Base-by-base conservation (phyloP, 208 protist genomes). In the Leptomonas pyrrhocoris region DNA sequence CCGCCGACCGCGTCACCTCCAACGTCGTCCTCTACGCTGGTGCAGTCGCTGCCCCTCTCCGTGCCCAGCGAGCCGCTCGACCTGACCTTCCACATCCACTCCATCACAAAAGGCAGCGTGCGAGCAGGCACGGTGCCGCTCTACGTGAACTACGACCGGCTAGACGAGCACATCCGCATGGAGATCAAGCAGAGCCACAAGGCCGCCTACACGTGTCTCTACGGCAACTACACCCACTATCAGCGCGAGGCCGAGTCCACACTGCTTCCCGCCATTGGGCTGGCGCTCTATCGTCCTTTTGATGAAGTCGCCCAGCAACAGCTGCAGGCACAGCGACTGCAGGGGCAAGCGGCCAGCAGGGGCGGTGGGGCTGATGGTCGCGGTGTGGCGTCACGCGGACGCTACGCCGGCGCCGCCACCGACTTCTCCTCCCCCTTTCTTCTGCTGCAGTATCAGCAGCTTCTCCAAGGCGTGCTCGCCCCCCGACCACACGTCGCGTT, bases 171-270 rank as follows among this genome's bases (percentile, higher is more conserved):
- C 67, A 83, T 86, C 28, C 64, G 69, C 0, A 81, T 74, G 42
- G 81, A 86, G 51, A 65, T 86, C 15, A 74, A 75, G 49, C 81
- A 86, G 62, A 16, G 42, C 15, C 81, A 86, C 81, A 86, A 86
- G 67, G 78, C 69, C 8, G 65, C 77, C 59, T 86, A 86, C 77
- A 83, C 77, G 0, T 75, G 76, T 23, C 45, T 86, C 38, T 86
- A 81, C 65, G 81, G 81, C 42, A 74, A 63, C 63, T 80, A 78
- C 62, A 63, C 77, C 49, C 40, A 71, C 12, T 86, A 86, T 55
- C 73, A 77, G 43, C 77, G 77, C 23, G 59, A 73, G 30, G 64
- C 62, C 7, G 73, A 79, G 54, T 61, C 72, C 0, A 57, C 65
- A 43, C 65, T 86, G 43, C 63, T 64, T 51, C 54, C 74, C 1